Evolutionary conservation across 257 asterid species (phyloP), one percentile per base, ranked within the genome.

Genomic region (Nicotiana tomentosiformis): DNA sequence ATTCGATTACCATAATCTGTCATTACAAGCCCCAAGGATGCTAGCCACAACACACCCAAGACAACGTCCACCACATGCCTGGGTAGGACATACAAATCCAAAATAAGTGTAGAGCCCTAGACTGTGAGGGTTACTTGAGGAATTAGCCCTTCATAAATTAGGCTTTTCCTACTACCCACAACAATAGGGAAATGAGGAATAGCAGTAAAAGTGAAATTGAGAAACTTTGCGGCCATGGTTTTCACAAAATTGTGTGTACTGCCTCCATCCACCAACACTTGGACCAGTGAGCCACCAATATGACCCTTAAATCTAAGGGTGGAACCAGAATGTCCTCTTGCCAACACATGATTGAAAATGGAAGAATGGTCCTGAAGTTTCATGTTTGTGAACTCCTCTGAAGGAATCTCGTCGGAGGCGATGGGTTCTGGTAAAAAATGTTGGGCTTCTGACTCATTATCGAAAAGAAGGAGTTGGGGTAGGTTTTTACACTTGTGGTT

Each of bases 321-420:
- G 1, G 18, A 3, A 2, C 37, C 39, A 10, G 39, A 26, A 16
- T 9, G 35, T 0, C 68, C 68, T 3, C 23, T 1, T 62, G 23
- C 32, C 68, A 62, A 62, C 0, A 32, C 29, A 18, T 62, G 23
- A 7, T 18, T 18, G 1, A 3, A 62, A 2, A 16, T 62, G 0
- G 30, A 0, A 16, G 12, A 18, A 2, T 62, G 15, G 4, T 15
- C 23, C 14, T 2, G 11, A 18, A 17, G 29, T 17, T 62, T 11
- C 12, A 15, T 1, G 30, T 14, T 26, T 18, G 4, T 3, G 17
- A 16, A 62, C 2, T 14, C 32, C 6, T 7, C 32, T 3, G 12
- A 15, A 14, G 5, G 14, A 5, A n/a, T 2, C 10, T n/a, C 0
- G 0, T 5, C 32, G 1, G 3, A 10, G 5, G 23, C 6, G 0